Conservation (phyloP, 192 early-diverging fungal genomes). For the Coemansia biformis region DNA sequence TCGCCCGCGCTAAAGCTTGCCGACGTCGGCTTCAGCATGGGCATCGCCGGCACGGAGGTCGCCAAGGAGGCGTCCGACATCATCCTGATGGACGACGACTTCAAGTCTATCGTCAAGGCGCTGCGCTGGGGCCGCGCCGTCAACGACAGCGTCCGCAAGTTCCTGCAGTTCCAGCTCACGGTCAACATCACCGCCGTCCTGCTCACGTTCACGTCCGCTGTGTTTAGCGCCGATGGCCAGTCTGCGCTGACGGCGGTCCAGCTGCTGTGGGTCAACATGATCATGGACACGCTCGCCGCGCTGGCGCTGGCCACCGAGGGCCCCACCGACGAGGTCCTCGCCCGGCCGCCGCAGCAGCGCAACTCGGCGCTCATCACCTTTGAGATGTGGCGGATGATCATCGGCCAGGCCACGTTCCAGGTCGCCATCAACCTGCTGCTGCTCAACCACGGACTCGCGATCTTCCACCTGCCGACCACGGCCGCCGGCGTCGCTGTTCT, state of each 20-base stretch:
- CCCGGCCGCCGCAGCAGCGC: slow-evolving; percentile 69
- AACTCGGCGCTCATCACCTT: slow-evolving; percentile 76
- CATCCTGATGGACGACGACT: slow-evolving; percentile 87
- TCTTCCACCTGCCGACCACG: slow-evolving; percentile 55
- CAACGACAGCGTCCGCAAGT: slow-evolving; percentile 81
- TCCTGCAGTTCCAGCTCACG: slow-evolving; percentile 80
- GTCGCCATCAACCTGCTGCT: slow-evolving; percentile 66
- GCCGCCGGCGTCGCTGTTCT: slow-evolving; percentile 44
- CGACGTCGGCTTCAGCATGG: slow-evolving; percentile 93
- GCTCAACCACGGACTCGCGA: slow-evolving; percentile 52
- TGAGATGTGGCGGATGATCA: slow-evolving; percentile 89
- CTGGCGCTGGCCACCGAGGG: slow-evolving; percentile 89
- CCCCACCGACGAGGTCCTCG: slow-evolving; percentile 76
- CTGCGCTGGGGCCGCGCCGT: slow-evolving; percentile 77
- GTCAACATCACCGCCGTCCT: slow-evolving; percentile 76
- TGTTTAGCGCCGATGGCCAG: slow-evolving; percentile 59
- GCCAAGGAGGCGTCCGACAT: slow-evolving; percentile 81
- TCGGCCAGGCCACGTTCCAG: slow-evolving; percentile 88
- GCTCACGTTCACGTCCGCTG: slow-evolving; percentile 63
- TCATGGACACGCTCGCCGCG: slow-evolving; percentile 91
- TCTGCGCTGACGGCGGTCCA: slow-evolving; percentile 85
- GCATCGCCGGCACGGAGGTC: slow-evolving; percentile 81
- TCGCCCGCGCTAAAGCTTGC: slow-evolving; percentile 82
- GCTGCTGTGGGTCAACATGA: slow-evolving; percentile 92
- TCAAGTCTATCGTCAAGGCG: slow-evolving; percentile 73